These are phyloP conservation scores for Cucurbita ficifolia DNA, from an alignment of 306 rosid species.

Conservation along the genomic window DNA sequence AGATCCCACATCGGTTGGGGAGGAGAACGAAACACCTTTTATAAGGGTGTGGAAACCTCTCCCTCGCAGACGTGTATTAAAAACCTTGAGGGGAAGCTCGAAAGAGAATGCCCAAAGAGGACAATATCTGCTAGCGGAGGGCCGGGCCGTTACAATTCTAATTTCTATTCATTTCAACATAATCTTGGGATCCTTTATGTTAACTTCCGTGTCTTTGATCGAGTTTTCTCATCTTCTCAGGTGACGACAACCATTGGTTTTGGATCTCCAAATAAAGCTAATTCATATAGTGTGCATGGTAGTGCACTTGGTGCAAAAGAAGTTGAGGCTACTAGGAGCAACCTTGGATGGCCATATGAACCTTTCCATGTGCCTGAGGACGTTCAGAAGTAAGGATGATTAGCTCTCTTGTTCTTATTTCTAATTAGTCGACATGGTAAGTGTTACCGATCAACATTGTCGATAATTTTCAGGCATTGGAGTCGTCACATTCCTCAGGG, in stretches of 20 bases:
- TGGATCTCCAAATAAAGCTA: conserved; percentile 98
- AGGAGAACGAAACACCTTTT: too few relatives aligned
- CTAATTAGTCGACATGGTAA: not conserved
- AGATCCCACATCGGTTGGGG: too few relatives aligned
- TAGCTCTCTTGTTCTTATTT: not conserved
- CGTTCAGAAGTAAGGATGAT: conserved; percentile 50
- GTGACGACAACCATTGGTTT: conserved; percentile 93
- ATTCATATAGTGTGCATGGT: conserved; percentile 95
- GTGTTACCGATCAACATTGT: conserved; percentile 11
- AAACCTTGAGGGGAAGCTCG: too few relatives aligned
- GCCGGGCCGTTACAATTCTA: not conserved
- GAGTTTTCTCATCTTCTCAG: conserved; percentile 26
- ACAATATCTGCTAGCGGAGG: too few relatives aligned
- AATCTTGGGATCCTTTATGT: not conserved
- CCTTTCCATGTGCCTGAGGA: conserved; percentile 99
- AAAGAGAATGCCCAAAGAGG: too few relatives aligned
- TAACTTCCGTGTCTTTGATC: not conserved
- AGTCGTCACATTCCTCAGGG: conserved; percentile 75
- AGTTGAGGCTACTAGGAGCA: conserved; percentile 92
- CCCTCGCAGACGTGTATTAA: too few relatives aligned
- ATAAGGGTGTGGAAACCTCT: too few relatives aligned
- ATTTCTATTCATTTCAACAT: not conserved
- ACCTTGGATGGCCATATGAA: conserved; percentile 88
- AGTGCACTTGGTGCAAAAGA: conserved; percentile 97
- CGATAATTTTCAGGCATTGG: conserved; percentile 57